A percentile compares a stretch with the other conserved stretches of the same genome.
Conservation (phyloP, 768 basidiomycete genomes). For the Kockovaella imperatae region DNA sequence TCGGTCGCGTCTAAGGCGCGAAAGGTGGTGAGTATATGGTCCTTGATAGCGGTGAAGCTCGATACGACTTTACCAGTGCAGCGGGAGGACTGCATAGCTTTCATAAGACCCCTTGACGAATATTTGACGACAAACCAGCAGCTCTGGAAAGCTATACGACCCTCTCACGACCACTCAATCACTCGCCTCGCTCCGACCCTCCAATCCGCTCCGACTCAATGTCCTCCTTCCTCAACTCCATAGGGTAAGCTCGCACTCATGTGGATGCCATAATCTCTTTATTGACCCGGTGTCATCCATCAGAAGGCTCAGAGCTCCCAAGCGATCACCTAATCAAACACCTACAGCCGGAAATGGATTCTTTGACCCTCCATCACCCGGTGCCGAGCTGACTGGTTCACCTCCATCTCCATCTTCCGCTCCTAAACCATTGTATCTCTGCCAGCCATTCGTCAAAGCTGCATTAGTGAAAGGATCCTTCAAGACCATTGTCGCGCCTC, state of each 20-base stretch:
- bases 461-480: conserved; percentile 96
- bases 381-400: conserved; percentile 17
- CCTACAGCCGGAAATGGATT: conserved; percentile 14
- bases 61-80: too few relatives aligned
- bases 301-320: conserved; percentile 45
- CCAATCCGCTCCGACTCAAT: too few relatives aligned
- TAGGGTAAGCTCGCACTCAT: conserved; percentile 28
- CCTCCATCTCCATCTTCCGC: conserved; percentile 11
- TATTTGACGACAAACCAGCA: too few relatives aligned
- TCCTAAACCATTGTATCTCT: conserved; percentile 60
- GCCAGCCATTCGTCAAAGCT: conserved; percentile 88
- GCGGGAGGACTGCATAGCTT: too few relatives aligned
- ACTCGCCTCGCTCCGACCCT: background rate
- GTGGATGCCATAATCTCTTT: background rate
- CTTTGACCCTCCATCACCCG: conserved; percentile 35
- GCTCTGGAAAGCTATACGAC: too few relatives aligned
- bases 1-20: too few relatives aligned
- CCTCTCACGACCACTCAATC: too few relatives aligned
- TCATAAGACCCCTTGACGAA: too few relatives aligned
- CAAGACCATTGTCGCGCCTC: conserved; percentile 93
- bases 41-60: too few relatives aligned
- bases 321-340: conserved; percentile 29
- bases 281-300: background rate
- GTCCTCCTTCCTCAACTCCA: conserved; percentile 44
- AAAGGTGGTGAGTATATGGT: too few relatives aligned